Percentiles rank a stretch among this genome's conserved stretches.
These are phyloP conservation scores for Trypanosoma scelopori DNA, from an alignment of 208 protist species.

Conservation along the genomic window DNA sequence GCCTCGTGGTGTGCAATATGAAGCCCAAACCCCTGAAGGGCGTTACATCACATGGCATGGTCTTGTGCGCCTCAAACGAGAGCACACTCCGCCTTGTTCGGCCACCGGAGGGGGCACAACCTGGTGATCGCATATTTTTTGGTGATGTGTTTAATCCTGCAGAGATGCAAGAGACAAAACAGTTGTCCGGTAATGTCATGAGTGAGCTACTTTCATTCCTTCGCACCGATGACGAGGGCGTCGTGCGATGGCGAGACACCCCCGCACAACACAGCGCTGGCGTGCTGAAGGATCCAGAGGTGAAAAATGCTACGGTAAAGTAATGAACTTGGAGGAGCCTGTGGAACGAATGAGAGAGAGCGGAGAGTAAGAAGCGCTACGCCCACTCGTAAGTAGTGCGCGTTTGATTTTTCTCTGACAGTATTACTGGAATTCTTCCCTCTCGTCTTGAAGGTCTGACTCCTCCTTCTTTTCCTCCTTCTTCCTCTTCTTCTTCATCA, in stretches of 20 bases:
- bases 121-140: constrained; percentile 73
- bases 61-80: constrained; percentile 87
- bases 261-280: constrained; percentile 35
- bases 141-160: constrained; percentile 32
- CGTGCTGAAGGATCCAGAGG: constrained; percentile 29
- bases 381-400: not conserved
- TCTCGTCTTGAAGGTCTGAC: constrained; percentile 5
- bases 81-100: constrained; percentile 50
- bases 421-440: too few species aligned
- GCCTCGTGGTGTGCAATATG: constrained; percentile 92
- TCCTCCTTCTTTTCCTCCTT: not conserved
- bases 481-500: not conserved
- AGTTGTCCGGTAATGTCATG: constrained; percentile 52
- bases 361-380: not conserved
- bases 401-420: not conserved
- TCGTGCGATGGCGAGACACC: constrained; percentile 67
- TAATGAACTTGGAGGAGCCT: constrained; percentile 16
- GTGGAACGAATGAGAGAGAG: not conserved
- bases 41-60: constrained; percentile 91
- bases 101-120: constrained; percentile 55
- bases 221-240: constrained; percentile 49
- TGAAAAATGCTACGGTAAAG: constrained; percentile 42
- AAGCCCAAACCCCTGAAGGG: constrained; percentile 91
- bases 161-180: constrained; percentile 20
- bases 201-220: constrained; percentile 63